Base-by-base conservation (phyloP, 1,284 basidiomycete genomes). In the Moesziomyces sp. region DNA sequence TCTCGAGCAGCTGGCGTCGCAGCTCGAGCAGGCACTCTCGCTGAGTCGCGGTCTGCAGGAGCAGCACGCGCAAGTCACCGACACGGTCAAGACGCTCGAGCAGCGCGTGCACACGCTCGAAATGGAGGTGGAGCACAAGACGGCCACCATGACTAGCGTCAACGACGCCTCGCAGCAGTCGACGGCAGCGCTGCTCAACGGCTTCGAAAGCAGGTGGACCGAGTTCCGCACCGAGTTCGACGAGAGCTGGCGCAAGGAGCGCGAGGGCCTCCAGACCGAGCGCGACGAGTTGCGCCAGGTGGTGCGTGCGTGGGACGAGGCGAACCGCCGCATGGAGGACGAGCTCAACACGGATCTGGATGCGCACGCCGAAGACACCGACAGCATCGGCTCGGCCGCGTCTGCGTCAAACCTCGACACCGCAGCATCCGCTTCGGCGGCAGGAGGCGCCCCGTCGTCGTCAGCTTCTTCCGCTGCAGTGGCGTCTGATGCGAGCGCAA, bases 211-310 rank as follows among this genome's bases (percentile, higher is more conserved):
- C 8, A 89, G 91, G 60, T 95, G 92, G 92, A 87, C 87, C 33
- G 81, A 82, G 9, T 88, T 88, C 87, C 83, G 78, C 47, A 70
- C 71, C 24, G 65, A 73, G 56, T 81, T 85, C 40, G 85, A 86
- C 65, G 75, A 77, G 38, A 76, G 76, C 19, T 84, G 83, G 81
- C 74, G 73, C 54, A 86, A 87, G 58, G 90, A 94, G 46, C 89
- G 91, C 70, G 90, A 92, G 74, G 91, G 91, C 52, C 94, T 94
- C 93, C 88, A 88, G 7, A 86, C 89, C 24, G 95, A 97, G 85
- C 88, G 93, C 3, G 91, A 92, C 69, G 87, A 92, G 33, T 86
- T 97, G 8, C 87, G 88, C 44, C 87, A 88, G 23, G 91, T 92
- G 10, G 88, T 91, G 40, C 89, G 91, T 42, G 92, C 94, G 69